Evolutionary conservation across 208 protist genomes (phyloP).

Genomic region (Trypanosoma melophagium): DNA sequence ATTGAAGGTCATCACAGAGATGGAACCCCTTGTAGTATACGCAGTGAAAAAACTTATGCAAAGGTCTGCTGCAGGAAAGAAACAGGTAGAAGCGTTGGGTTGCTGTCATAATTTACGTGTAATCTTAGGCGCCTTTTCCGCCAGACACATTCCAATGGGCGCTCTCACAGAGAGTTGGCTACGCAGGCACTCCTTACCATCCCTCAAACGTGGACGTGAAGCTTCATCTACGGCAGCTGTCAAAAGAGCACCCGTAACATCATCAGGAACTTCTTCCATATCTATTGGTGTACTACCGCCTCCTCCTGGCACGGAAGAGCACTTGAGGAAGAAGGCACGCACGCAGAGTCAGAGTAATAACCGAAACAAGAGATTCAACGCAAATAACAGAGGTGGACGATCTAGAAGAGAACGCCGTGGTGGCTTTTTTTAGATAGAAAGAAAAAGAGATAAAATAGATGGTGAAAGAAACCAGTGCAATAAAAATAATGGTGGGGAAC

Average conservation of each 20-base stretch:
- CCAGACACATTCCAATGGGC: constrained; percentile 67
- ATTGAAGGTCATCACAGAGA: constrained; percentile 20
- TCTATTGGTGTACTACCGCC: constrained; percentile 7
- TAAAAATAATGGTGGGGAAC: constrained; percentile 14
- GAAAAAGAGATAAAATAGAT: constrained; percentile 9
- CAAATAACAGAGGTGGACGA: constrained; percentile 14
- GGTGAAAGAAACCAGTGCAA: constrained; percentile 17
- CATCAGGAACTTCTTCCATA: not conserved
- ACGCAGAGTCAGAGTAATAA: constrained; percentile 9
- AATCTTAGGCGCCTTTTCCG: constrained; percentile 51
- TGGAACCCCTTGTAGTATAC: constrained; percentile 38
- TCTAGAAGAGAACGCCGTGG: constrained; percentile 16
- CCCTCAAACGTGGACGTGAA: constrained; percentile 42
- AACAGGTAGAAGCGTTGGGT: constrained; percentile 52
- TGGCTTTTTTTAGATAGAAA: constrained; percentile 13
- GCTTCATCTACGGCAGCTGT: constrained; percentile 10
- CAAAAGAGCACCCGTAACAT: not conserved
- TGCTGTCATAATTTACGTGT: constrained; percentile 65
- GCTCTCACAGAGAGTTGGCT: constrained; percentile 72
- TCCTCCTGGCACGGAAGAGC: constrained; percentile 4
- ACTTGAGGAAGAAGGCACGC: constrained; percentile 12
- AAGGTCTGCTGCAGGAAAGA: constrained; percentile 26
- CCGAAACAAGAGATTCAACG: constrained; percentile 2
- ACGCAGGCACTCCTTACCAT: constrained; percentile 46
- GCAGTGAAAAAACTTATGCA: constrained; percentile 52